Base-by-base conservation (phyloP, 306 rosid species). In the Arachis stenosperma region DNA sequence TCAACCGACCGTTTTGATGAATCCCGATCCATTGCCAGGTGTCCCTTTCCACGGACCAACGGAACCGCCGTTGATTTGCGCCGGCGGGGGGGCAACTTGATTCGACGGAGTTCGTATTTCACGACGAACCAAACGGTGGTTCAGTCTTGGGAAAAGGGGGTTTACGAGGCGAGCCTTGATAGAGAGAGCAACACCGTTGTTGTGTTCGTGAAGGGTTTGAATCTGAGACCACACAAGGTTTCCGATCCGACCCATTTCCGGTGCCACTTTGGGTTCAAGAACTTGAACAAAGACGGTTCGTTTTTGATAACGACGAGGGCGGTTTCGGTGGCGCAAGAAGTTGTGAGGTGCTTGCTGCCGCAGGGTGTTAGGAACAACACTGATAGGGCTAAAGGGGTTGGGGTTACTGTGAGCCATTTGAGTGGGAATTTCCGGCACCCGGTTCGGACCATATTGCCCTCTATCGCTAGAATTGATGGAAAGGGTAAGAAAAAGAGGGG, bases 151-250 rank as follows among this genome's bases (percentile, higher is more conserved):
- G 84, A 87, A 29, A 86, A 71, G 75, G 85, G 91, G 61, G 98
- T 83, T 13, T 95, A 95, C 48, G 99, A 95, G 48, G 97, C 97
- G 48, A 85, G 39, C 12, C 77, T 91, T 3, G 99, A 95, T 17
- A 90, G 83, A 9, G 87, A 88, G 3, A 33, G 37, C 4, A 33
- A 33, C 41, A 88, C 89, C 2, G 96, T 74, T 44, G 88, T 88
- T 39, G 93, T 90, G 59, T 95, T 95, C 63, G 92, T 79, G 6
- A 95, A 95, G 78, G 99, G 99, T 9, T 29, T 95, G 81, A 95
- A 88, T 75, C 99, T 95, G 40, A 70, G 84, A 15, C 98, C 97
- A 1, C 97, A 95, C 69, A 85, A 54, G 90, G 81, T 78, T 47
- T 87, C 98, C n/a, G 87, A 95, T 81, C 98, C 98, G 22, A 70